Conservation (phyloP, 805 yeast species). For the Kodamaea jinghongensis region DNA sequence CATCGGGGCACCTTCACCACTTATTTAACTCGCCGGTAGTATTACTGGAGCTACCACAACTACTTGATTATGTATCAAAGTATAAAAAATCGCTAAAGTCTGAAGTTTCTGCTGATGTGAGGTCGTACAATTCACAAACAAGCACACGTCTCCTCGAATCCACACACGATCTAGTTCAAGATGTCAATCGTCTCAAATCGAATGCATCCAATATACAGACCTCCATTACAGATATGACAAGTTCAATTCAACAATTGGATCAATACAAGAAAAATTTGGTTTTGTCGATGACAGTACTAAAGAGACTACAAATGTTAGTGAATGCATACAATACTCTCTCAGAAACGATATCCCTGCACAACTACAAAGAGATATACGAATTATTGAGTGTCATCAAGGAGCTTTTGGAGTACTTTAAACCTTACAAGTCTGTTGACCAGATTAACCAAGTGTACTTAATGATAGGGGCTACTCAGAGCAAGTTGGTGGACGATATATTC, state of each 20-base stretch:
- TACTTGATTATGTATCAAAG: conserved; percentile 47
- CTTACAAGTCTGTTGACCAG: conserved; percentile 80
- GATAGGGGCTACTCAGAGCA: conserved; percentile 57
- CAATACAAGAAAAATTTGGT: conserved; percentile 81
- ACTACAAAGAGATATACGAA: conserved; percentile 55
- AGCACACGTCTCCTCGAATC: conserved; percentile 25
- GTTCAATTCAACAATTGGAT: conserved; percentile 75
- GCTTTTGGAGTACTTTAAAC: conserved; percentile 67
- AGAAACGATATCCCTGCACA: conserved; percentile 42
- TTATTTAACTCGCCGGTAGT: conserved; percentile 41
- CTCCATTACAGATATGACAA: conserved; percentile 67
- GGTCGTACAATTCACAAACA: conserved; percentile 28
- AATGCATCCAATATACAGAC: conserved; percentile 55
- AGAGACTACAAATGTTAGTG: conserved; percentile 81
- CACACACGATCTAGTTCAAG: conserved; percentile 38
- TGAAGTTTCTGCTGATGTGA: conserved; percentile 41
- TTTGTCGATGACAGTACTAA: conserved; percentile 78
- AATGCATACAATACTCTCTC: conserved; percentile 67
- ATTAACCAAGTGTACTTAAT: conserved; percentile 63
- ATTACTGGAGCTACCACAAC: conserved; percentile 48
- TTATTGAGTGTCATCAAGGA: conserved; percentile 71
- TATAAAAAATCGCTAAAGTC: conserved; percentile 50
- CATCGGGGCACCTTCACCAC: conserved; percentile 6
- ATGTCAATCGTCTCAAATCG: conserved; percentile 46
- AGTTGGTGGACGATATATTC: conserved; percentile 66